Percentiles rank a stretch among this genome's conserved stretches.
These are phyloP conservation scores for Scutellaria baicalensis DNA, from an alignment of 257 asterid species.

Conservation along the genomic window DNA sequence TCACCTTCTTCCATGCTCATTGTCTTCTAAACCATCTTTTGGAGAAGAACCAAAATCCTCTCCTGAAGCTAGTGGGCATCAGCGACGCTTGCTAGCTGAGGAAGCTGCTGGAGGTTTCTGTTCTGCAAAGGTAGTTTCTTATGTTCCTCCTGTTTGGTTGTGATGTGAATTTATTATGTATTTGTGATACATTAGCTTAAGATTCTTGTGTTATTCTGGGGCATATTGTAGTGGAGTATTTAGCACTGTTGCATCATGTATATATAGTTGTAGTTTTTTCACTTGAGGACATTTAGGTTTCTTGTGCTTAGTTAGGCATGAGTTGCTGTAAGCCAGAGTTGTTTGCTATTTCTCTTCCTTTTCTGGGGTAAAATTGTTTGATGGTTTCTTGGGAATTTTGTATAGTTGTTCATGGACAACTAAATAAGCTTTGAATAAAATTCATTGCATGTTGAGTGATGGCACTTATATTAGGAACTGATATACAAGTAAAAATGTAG, in stretches of 20 bases:
- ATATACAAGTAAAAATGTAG: background rate
- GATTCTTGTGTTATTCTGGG: background rate
- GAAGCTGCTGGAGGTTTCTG: constrained; percentile 39
- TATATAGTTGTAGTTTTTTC: background rate
- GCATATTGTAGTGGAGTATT: background rate
- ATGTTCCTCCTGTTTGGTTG: background rate
- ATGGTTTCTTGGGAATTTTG: constrained; percentile 4
- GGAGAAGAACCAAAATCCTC: constrained; percentile 15
- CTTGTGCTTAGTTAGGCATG: background rate
- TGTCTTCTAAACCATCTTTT: constrained; percentile 11
- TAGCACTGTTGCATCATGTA: background rate
- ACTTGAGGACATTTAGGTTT: background rate
- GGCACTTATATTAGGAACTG: background rate
- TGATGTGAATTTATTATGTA: background rate
- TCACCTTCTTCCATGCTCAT: constrained; percentile 55
- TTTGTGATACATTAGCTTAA: background rate
- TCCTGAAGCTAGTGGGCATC: constrained; percentile 22
- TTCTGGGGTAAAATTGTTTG: background rate
- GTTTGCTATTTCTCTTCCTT: background rate
- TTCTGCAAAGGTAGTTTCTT: constrained; percentile 41
- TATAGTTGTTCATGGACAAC: background rate
- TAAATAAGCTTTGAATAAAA: background rate
- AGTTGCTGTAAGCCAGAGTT: background rate
- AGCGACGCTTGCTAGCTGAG: constrained; percentile 53
- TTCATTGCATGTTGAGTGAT: background rate